Conservation (phyloP, 139 green algal genomes). For the Monoraphidium neglectum region DNA sequence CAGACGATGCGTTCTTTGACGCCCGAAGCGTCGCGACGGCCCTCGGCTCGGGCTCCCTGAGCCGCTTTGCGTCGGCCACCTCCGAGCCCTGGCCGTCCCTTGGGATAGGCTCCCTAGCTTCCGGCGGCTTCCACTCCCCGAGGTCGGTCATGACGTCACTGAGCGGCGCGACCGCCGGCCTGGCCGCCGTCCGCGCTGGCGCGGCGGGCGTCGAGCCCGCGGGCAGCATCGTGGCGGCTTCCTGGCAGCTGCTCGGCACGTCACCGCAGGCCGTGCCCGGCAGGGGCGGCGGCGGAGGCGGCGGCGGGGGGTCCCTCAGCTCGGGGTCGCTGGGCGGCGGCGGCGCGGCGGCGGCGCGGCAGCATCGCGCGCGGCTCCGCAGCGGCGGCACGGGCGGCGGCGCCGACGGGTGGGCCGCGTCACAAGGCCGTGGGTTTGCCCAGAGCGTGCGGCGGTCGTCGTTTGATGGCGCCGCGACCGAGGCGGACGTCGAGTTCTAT, state of each 20-base stretch:
- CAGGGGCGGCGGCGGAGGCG: not conserved
- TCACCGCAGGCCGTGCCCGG: not conserved
- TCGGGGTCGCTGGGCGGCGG: too few species aligned
- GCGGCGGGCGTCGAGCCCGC: not conserved
- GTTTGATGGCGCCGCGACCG: constrained; percentile 1
- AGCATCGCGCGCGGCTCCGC: not conserved
- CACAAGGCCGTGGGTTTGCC: not conserved
- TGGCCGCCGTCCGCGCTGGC: too few species aligned
- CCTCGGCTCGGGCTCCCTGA: constrained; percentile 12
- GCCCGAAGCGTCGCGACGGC: not conserved
- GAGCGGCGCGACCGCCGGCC: too few species aligned
- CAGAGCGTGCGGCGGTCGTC: constrained; percentile 1
- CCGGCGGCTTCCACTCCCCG: too few species aligned
- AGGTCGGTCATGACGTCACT: too few species aligned
- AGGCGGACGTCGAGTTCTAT: constrained; percentile 45
- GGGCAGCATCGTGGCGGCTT: constrained; percentile 25
- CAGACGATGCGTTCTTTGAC: not conserved
- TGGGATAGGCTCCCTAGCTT: too few species aligned
- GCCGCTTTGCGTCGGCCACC: constrained; percentile 15
- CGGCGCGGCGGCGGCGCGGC: not conserved
- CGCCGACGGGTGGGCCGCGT: not conserved
- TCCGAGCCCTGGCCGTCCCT: not conserved
- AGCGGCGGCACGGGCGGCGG: not conserved
- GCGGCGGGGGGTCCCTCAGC: too few species aligned
- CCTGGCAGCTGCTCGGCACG: constrained; percentile 11